phyloP scores from a whole-genome alignment of 345 rosid genomes.

The Populus euphratica region DNA sequence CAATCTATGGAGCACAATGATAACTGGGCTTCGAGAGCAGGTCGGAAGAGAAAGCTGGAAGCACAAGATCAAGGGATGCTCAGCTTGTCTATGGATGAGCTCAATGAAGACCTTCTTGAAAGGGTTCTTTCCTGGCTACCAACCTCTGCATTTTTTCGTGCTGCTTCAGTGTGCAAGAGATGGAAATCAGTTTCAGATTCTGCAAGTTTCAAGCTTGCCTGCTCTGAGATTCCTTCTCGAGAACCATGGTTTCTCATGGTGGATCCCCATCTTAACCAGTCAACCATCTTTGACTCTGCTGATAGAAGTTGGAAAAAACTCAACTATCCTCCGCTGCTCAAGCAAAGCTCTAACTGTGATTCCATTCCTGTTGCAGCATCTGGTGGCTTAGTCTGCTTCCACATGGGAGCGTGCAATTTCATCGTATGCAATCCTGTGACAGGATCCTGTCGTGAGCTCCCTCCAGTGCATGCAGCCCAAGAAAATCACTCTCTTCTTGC shows the following conservation, averaged over 20 bases:
- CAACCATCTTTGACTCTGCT: slow-evolving; percentile 58
- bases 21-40: slow-evolving; percentile 22
- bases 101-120: slow-evolving; percentile 77
- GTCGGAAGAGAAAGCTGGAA: slow-evolving; percentile 55
- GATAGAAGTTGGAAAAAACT: slow-evolving; percentile 68
- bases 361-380: slow-evolving; percentile 73
- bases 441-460: slow-evolving; percentile 49
- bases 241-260: slow-evolving; percentile 93
- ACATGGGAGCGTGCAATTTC: slow-evolving; percentile 43
- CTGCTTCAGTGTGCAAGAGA: slow-evolving; percentile 77
- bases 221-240: slow-evolving; percentile 60
- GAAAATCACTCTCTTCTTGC: slow-evolving; percentile 53
- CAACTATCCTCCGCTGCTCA: slow-evolving; percentile 25
- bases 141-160: slow-evolving; percentile 57
- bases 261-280: slow-evolving; percentile 29
- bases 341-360: slow-evolving; percentile 16
- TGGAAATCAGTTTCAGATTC: slow-evolving; percentile 67
- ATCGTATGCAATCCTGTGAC: slow-evolving; percentile 63
- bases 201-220: slow-evolving; percentile 69
- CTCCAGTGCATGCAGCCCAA: slow-evolving; percentile 28
- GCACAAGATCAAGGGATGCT: slow-evolving; percentile 23
- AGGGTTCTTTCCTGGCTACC: slow-evolving; percentile 85
- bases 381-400: slow-evolving; percentile 72
- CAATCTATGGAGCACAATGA: slow-evolving; percentile 30
- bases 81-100: slow-evolving; percentile 55